Base-by-base conservation (phyloP, 345 rosid genomes). In the Populus ilicifolia region DNA sequence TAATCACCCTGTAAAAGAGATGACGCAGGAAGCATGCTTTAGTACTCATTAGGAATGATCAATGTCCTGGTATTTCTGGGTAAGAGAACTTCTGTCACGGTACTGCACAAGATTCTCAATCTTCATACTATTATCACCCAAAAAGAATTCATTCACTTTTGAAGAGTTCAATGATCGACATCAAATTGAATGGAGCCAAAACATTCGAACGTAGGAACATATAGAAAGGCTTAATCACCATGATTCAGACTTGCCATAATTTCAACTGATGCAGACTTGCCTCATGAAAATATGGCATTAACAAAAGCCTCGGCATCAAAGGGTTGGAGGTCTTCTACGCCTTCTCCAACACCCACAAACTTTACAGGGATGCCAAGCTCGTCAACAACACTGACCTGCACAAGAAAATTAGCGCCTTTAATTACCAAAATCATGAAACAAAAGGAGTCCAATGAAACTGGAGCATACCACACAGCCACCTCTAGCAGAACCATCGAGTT, bases 261-360 rank as follows among this genome's bases (percentile, higher is more conserved):
- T 30, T 50, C 3, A 68, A 23, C 8, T 8, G 44, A 41, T 41
- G 44, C 44, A 2, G 44, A 10, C 44, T 2, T 41, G 56, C 27
- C 79, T 90, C 87, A 90, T 17, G 96, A 87, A 80, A 93, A 93
- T 77, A 96, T 89, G 78, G 97, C 98, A 74, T 92, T 76, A 30
- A 94, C 94, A 76, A 93, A 93, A 33, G 91, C 89, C 80, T 91
- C 94, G 0, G 97, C 92, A 71, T 93, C 98, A 76, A 93, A 96
- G 65, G 98, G 98, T 84, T 93, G 98, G 71, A 96, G 93, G 85
- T 92, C 98, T 85, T 93, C 96, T 64, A 93, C 79, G 67, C 94
- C 87, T 91, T 93, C 99, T 56, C 97, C 97, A 54, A 96, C 94
- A 69, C 99, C 99, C 5, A 96, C 89, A 80, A 96, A 96, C 88